phyloP scores from a whole-genome alignment of 2,329 filamentous ascomycete species.

The Fusarium cyanostomum region DNA sequence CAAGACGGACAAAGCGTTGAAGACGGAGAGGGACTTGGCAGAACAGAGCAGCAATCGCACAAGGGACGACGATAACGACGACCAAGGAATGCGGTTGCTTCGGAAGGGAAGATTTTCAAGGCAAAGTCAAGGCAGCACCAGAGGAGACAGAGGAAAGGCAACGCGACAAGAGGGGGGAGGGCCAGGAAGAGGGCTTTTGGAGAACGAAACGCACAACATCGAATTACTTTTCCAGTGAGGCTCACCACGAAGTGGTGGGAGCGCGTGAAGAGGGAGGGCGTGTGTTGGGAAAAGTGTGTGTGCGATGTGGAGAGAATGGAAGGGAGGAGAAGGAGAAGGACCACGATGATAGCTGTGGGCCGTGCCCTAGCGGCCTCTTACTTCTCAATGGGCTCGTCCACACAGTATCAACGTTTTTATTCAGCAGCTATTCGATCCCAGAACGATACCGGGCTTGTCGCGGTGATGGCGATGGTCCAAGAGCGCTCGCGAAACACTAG shows the following conservation, averaged over 20 bases:
- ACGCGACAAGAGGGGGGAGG: constrained; percentile 26
- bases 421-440: constrained; percentile 21
- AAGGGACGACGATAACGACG: constrained; percentile 26
- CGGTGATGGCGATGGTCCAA: constrained; percentile 27
- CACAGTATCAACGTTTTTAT: constrained; percentile 35
- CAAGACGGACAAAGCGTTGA: constrained; percentile 32
- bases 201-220: constrained; percentile 40
- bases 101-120: constrained; percentile 19
- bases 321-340: constrained; percentile 44
- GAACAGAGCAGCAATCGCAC: constrained; percentile 24
- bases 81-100: constrained; percentile 15
- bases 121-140: constrained; percentile 12
- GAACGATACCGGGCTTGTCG: constrained; percentile 10
- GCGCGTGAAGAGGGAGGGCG: constrained; percentile 30
- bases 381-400: constrained; percentile 17
- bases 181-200: constrained; percentile 33
- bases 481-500: constrained; percentile 18
- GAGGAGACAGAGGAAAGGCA: constrained; percentile 16
- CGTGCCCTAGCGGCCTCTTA: constrained; percentile 35
- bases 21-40: constrained; percentile 7
- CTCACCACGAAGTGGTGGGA: constrained; percentile 30
- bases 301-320: constrained; percentile 43
- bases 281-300: constrained; percentile 37
- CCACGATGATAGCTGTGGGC: constrained; percentile 35
- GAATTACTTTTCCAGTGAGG: constrained; percentile 35